These are phyloP conservation scores for Gaultheria prostrata DNA, from an alignment of 148 eudicot species.

Conservation along the genomic window DNA sequence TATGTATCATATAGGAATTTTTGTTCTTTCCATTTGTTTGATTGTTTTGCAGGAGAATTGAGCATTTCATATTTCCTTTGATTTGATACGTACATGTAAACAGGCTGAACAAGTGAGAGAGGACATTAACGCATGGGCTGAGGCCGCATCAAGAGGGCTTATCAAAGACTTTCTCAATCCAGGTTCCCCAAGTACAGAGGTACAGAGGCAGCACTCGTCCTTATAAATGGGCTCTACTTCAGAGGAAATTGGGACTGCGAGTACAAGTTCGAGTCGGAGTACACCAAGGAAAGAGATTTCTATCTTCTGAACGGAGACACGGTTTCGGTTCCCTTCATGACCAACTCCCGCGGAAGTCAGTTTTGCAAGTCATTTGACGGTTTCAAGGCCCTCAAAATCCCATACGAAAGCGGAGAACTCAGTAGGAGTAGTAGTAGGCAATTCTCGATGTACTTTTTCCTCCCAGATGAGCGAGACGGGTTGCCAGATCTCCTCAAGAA, in stretches of 20 bases:
- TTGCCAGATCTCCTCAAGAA: constrained; percentile 17
- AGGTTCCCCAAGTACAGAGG: neutral
- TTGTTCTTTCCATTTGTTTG: neutral
- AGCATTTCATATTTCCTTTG: too few relatives aligned
- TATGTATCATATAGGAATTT: neutral
- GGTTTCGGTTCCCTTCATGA: constrained; percentile 19
- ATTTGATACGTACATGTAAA: neutral
- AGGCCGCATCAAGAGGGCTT: constrained; percentile 13
- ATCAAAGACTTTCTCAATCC: constrained; percentile 10
- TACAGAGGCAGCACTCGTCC: neutral
- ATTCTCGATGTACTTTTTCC: constrained; percentile 10
- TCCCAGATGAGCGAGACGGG: constrained; percentile 23
- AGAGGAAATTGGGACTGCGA: constrained; percentile 18
- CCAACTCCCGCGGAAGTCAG: neutral
- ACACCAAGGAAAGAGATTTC: constrained; percentile 1
- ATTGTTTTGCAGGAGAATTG: too few relatives aligned
- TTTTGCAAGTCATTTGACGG: neutral
- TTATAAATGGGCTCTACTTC: constrained; percentile 25
- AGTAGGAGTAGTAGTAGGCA: constrained; percentile 22
- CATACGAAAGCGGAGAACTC: neutral
- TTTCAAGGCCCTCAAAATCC: constrained; percentile 16
- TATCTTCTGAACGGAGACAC: constrained; percentile 19
- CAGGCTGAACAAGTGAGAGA: neutral
- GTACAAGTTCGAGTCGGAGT: neutral
- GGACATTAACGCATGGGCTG: constrained; percentile 23